These are phyloP conservation scores for Astragalus glycyphyllos DNA, from an alignment of 306 rosid genomes.

Conservation along the genomic window DNA sequence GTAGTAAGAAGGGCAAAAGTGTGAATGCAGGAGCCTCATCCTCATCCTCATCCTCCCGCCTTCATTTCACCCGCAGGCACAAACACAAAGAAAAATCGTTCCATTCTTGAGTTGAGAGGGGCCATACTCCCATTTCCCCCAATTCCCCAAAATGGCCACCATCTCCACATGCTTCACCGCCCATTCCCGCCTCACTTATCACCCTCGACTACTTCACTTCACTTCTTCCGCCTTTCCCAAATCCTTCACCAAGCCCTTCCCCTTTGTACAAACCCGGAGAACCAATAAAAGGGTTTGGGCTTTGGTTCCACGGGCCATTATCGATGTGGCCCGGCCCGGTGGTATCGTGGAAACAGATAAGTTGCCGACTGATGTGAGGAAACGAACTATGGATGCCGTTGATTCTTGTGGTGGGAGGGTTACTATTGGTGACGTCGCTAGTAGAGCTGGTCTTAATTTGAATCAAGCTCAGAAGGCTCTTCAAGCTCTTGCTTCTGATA, in stretches of 20 bases:
- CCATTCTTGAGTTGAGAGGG: too few species aligned
- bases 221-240: constrained; percentile 41
- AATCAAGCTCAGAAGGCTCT: constrained; percentile 88
- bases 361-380: constrained; percentile 76
- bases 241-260: constrained; percentile 34
- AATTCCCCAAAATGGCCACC: constrained; percentile 57
- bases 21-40: constrained; percentile 45
- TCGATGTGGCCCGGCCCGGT: constrained; percentile 66
- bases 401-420: constrained; percentile 85
- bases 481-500: constrained; percentile 90
- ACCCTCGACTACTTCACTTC: constrained; percentile 35
- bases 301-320: constrained; percentile 54
- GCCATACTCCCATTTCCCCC: constrained; percentile 1
- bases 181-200: constrained; percentile 46
- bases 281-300: constrained; percentile 46
- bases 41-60: constrained; percentile 56
- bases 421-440: constrained; percentile 86
- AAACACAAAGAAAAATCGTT: background rate
- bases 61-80: constrained; percentile 16
- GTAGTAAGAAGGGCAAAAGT: constrained; percentile 4
- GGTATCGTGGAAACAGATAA: constrained; percentile 77
- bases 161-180: constrained; percentile 71
- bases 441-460: constrained; percentile 85
- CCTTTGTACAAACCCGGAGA: constrained; percentile 44
- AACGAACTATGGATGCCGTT: constrained; percentile 93